Percentiles rank a stretch among this genome's conserved stretches.
Conservation (phyloP, 2,329 filamentous ascomycete species). For the Aspergillus uvarum region DNA sequence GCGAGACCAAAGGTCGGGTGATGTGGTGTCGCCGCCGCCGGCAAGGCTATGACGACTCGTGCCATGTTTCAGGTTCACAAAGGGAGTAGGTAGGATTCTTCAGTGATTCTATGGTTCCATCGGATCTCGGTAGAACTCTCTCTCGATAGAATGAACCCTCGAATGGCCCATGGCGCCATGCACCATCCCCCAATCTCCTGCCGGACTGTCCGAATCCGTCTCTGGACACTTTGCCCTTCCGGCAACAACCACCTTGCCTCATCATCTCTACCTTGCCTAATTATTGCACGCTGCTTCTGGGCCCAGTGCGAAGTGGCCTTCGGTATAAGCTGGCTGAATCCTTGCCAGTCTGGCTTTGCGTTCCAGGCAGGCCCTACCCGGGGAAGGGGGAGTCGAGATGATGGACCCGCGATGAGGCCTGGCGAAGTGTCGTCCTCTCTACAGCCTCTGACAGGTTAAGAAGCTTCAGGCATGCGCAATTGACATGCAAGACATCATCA, state of each 20-base stretch:
- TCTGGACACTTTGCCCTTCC: neutral
- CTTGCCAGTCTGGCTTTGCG: neutral
- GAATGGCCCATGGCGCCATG: too few species aligned
- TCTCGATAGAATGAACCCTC: neutral
- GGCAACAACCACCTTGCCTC: neutral
- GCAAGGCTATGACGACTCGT: constrained; percentile 5
- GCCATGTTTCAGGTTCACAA: constrained; percentile 4
- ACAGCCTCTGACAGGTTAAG: neutral
- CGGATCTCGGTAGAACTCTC: neutral
- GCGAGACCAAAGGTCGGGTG: neutral
- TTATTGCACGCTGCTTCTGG: neutral
- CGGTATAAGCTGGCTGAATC: neutral
- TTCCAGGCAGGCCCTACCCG: neutral
- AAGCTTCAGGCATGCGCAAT: neutral
- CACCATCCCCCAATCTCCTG: too few species aligned
- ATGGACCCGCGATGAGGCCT: neutral
- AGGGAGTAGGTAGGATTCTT: neutral
- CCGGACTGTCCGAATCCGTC: neutral
- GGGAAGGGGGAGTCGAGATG: neutral
- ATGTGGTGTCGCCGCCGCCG: neutral
- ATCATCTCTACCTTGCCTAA: neutral
- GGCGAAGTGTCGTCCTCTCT: neutral
- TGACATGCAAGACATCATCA: neutral
- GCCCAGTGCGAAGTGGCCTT: neutral
- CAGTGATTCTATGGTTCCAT: constrained; percentile 5